Conservation (phyloP, 2,329 filamentous ascomycete species). For the Fusarium anguioides region DNA sequence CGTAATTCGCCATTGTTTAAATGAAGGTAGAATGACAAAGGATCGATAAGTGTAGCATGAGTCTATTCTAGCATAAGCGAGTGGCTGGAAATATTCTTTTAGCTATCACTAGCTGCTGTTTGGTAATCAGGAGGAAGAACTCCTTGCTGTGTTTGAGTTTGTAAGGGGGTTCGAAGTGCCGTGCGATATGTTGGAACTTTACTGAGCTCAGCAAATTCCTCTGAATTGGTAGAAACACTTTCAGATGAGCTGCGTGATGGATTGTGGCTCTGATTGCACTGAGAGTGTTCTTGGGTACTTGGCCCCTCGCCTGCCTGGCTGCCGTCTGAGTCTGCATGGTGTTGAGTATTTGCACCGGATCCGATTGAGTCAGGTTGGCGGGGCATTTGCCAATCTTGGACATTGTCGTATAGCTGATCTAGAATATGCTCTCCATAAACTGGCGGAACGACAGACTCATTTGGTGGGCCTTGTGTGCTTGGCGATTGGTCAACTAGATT, state of each 20-base stretch:
- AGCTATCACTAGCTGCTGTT: constrained; percentile 47
- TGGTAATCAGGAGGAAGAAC: constrained; percentile 72
- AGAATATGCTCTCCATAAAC: constrained; percentile 89
- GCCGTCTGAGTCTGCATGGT: constrained; percentile 47
- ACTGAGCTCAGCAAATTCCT: constrained; percentile 72
- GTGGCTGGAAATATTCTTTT: background rate
- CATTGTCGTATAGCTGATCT: constrained; percentile 89
- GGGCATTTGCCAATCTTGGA: constrained; percentile 82
- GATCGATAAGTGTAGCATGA: background rate
- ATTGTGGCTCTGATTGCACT: constrained; percentile 26
- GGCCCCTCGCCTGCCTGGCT: constrained; percentile 55
- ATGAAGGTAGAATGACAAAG: too few relatives aligned
- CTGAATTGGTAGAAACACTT: constrained; percentile 64
- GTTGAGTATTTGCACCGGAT: constrained; percentile 53
- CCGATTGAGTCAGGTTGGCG: constrained; percentile 75
- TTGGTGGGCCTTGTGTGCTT: constrained; percentile 59
- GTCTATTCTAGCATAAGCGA: background rate
- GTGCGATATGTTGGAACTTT: constrained; percentile 82
- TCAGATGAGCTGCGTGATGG: constrained; percentile 62
- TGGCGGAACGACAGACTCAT: constrained; percentile 79
- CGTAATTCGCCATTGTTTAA: background rate
- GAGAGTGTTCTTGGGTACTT: background rate
- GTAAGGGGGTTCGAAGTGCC: constrained; percentile 72
- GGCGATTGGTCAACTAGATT: constrained; percentile 72
- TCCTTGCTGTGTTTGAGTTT: constrained; percentile 59